Percentiles rank a stretch among this genome's conserved stretches.
These are phyloP conservation scores for Spirogloea muscicola DNA, from an alignment of 139 green algal genomes.

Conservation along the genomic window DNA sequence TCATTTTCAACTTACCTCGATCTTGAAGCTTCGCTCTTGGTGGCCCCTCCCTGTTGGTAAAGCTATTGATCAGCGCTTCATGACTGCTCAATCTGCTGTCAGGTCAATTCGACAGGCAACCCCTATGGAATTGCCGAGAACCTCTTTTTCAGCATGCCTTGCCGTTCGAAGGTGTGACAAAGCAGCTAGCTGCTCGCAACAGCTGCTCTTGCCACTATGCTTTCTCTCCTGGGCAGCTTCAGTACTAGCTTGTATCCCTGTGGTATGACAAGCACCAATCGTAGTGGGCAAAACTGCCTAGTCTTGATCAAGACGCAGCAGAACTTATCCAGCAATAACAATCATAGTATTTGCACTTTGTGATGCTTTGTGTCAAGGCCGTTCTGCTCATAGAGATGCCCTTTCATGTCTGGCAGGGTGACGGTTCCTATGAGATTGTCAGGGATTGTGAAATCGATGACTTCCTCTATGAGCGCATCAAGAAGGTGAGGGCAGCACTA, in stretches of 20 bases:
- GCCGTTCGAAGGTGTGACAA: slow-evolving; percentile 57
- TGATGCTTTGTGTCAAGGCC: neutral
- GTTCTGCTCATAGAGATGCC: neutral
- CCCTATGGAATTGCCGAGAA: slow-evolving; percentile 83
- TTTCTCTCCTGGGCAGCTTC: neutral
- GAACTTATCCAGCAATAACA: neutral
- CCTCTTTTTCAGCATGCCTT: slow-evolving; percentile 84
- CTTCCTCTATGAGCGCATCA: slow-evolving; percentile 32
- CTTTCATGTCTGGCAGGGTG: slow-evolving; percentile 58
- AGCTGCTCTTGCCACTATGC: neutral
- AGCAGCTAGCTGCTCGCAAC: neutral
- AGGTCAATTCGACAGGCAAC: slow-evolving; percentile 74
- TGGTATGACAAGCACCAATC: too few species aligned
- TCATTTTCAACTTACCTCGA: neutral
- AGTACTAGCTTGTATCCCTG: neutral
- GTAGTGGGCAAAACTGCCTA: neutral
- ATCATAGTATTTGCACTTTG: too few species aligned
- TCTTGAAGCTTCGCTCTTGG: neutral
- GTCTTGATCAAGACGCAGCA: neutral
- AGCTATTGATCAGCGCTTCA: neutral
- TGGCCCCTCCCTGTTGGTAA: neutral
- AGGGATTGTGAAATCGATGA: slow-evolving; percentile 75
- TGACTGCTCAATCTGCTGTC: neutral
- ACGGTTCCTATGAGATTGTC: slow-evolving; percentile 84
- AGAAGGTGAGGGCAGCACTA: slow-evolving; percentile 12